These are phyloP conservation scores for apple (Malus domestica) DNA, from an alignment of 306 rosid species.

Conservation along the genomic window DNA sequence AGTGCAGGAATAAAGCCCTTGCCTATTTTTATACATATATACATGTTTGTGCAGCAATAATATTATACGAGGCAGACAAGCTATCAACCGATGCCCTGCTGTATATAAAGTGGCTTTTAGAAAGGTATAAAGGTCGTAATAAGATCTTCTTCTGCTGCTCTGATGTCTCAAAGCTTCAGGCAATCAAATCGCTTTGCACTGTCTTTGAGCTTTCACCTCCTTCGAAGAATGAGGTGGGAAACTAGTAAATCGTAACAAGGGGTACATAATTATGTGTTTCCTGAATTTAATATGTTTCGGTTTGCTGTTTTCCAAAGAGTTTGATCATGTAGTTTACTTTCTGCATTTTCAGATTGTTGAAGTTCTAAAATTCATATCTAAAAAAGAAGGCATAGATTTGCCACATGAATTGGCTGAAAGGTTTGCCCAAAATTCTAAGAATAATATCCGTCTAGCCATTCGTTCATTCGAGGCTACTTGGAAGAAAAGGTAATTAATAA, in stretches of 20 bases:
- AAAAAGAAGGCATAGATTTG: slow-evolving; percentile 43
- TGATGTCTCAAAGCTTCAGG: slow-evolving; percentile 66
- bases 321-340: neutral
- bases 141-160: slow-evolving; percentile 84
- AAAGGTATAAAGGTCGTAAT: slow-evolving; percentile 52
- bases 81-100: slow-evolving; percentile 56
- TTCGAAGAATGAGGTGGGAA: slow-evolving; percentile 52
- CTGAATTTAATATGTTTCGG: neutral
- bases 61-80: slow-evolving; percentile 63
- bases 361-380: slow-evolving; percentile 52
- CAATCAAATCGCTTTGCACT: slow-evolving; percentile 51
- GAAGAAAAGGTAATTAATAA: slow-evolving; percentile 30
- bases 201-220: slow-evolving; percentile 54
- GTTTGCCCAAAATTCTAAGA: slow-evolving; percentile 47
- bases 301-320: neutral
- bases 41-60: slow-evolving; percentile 38
- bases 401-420: slow-evolving; percentile 30
- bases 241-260: neutral
- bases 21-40: neutral
- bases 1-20: neutral
- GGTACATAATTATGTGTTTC: neutral
- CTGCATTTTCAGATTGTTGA: slow-evolving; percentile 40
- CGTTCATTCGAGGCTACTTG: slow-evolving; percentile 82
- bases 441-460: slow-evolving; percentile 69
- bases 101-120: slow-evolving; percentile 73